Evolutionary conservation across 2,329 filamentous ascomycete species (phyloP), one percentile per base, ranked within the genome.

Genomic region (Pseudogymnoascus sp.): DNA sequence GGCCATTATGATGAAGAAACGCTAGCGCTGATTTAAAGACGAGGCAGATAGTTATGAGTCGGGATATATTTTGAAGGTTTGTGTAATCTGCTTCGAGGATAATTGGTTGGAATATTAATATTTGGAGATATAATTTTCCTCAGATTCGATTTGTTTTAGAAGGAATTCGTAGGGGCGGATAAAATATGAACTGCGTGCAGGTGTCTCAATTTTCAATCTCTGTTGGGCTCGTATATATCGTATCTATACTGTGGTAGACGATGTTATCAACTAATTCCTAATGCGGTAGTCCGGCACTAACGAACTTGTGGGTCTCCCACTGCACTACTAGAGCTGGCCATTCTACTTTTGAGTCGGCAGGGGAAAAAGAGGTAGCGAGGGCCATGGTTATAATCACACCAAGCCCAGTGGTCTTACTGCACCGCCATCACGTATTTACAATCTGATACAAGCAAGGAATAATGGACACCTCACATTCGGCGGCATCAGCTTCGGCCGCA

Each of bases 401-500:
- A 7, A 41, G 20, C n/a, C 9, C 30, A 11, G 30, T 33, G 30
- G 7, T 33, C 30, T 33, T 43, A 41, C 38, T 41, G 3, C 38
- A 39, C 38, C 20, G 3, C 12, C 39, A 5, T 43, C 11, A 43
- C 20, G 11, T n/a, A 20, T 43, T 20, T 43, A 20, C 39, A 25
- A 12, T 43, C 12, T 25, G n/a, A 25, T 15, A 43, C 20, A 43
- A 4, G 12, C 11, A 43, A 11, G 39, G 11, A 22, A 11, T 7
- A 25, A 43, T 43, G 39, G 39, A 43, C 39, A 43, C 39, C 39
- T 43, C 39, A n/a, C 18, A 43, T 43, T 20, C 20, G 20, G 20
- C 39, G 20, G 5, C 8, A 25, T 4, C 39, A 43, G 41, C 50
- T 36, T 67, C 66, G 66, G 57, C 72, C 28, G 71, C 74, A 61